Percentiles rank a stretch among this genome's conserved stretches.
Conservation (phyloP, 441 rosid genomes). For the Populus hybrid region DNA sequence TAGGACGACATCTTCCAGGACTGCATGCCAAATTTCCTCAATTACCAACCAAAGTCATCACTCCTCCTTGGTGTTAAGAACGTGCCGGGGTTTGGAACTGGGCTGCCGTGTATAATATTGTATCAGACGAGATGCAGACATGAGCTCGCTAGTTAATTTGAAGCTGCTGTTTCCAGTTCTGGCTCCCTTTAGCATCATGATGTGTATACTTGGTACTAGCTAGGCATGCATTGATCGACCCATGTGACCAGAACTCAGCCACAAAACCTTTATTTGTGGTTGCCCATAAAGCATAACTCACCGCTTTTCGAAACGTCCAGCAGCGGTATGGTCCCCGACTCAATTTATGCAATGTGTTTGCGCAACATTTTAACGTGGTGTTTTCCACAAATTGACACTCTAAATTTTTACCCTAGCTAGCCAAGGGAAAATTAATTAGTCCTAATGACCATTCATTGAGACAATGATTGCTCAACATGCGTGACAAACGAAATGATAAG, state of each 20-base stretch:
- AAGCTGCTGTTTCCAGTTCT: neutral
- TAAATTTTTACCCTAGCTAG: neutral
- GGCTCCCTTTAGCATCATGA: neutral
- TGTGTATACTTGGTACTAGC: neutral
- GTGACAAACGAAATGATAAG: slow-evolving; percentile 35
- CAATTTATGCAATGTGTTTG: neutral
- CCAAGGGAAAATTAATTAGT: slow-evolving; percentile 11
- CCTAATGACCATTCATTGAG: slow-evolving; percentile 14
- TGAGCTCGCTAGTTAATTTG: neutral
- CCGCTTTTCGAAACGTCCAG: slow-evolving; percentile 29
- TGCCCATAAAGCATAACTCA: slow-evolving; percentile 50
- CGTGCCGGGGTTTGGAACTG: neutral
- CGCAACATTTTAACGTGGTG: too few species aligned
- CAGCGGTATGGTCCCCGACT: slow-evolving; percentile 30
- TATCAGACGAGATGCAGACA: neutral
- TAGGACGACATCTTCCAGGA: neutral
- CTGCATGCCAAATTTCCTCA: neutral
- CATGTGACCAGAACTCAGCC: slow-evolving; percentile 37
- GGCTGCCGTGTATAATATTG: neutral
- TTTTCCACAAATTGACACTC: neutral
- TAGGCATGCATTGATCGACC: slow-evolving; percentile 29
- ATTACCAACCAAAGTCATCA: neutral
- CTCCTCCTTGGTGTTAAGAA: neutral
- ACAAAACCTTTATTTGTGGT: slow-evolving; percentile 32
- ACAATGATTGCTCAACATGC: slow-evolving; percentile 39